These are phyloP conservation scores for Penicillium parvum DNA, from an alignment of 495 filamentous ascomycete genomes.

Conservation along the genomic window DNA sequence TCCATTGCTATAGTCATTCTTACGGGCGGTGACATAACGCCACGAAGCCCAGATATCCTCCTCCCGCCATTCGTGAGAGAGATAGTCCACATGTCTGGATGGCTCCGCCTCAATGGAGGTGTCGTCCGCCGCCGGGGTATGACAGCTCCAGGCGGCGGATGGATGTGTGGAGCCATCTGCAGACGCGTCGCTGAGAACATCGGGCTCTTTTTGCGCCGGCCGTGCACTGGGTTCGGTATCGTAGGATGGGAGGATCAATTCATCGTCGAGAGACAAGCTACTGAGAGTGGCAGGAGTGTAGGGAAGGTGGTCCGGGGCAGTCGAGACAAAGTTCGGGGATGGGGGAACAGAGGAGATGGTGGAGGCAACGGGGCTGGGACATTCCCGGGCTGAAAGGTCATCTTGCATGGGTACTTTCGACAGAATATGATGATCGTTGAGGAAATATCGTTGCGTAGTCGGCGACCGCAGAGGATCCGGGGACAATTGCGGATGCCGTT, in stretches of 20 bases:
- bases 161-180: slow-evolving; percentile 14
- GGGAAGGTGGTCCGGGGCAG: slow-evolving; percentile 22
- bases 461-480: slow-evolving; percentile 37
- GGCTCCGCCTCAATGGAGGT: slow-evolving; percentile 71
- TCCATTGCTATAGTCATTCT: slow-evolving; percentile 72
- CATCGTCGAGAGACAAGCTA: slow-evolving; percentile 59
- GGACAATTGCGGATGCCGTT: slow-evolving; percentile 39
- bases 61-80: slow-evolving; percentile 92
- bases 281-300: slow-evolving; percentile 58
- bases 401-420: slow-evolving; percentile 35
- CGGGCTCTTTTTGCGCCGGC: slow-evolving; percentile 10
- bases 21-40: slow-evolving; percentile 80
- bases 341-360: slow-evolving; percentile 35
- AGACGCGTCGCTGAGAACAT: slow-evolving; percentile 21
- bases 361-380: slow-evolving; percentile 30
- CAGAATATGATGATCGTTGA: slow-evolving; percentile 29
- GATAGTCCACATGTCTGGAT: slow-evolving; percentile 90
- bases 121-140: slow-evolving; percentile 68
- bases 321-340: slow-evolving; percentile 35
- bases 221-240: slow-evolving; percentile 34
- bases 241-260: slow-evolving; percentile 53
- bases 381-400: slow-evolving; percentile 31
- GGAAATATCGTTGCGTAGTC: slow-evolving; percentile 42
- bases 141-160: slow-evolving; percentile 10
- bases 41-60: slow-evolving; percentile 98